These are phyloP conservation scores for Thuidium tamariscinum DNA, from an alignment of 225 moss, liverwort and hornwort genomes.

Conservation along the genomic window DNA sequence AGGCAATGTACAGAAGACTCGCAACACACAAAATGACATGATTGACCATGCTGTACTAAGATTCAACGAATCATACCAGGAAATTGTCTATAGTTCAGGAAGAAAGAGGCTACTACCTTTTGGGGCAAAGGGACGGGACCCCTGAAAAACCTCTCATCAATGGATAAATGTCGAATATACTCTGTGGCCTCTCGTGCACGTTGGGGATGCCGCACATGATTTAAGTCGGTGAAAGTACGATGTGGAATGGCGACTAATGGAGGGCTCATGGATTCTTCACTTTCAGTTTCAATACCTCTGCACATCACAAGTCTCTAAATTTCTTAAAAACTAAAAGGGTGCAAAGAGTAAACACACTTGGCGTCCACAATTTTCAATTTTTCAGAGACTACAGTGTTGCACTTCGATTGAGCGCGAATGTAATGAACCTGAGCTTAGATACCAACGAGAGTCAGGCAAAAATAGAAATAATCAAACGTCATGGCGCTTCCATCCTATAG, in stretches of 20 bases:
- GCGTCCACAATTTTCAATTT: background rate
- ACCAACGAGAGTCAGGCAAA: background rate
- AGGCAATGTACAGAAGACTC: background rate
- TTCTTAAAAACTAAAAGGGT: background rate
- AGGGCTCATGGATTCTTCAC: constrained; percentile 3
- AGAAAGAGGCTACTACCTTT: constrained; percentile 9
- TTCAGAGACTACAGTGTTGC: background rate
- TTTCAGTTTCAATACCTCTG: constrained; percentile 11
- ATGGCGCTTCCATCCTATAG: background rate
- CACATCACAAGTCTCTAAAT: background rate
- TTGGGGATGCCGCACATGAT: background rate
- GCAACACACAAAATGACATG: background rate
- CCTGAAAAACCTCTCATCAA: constrained; percentile 33
- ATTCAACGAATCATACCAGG: background rate
- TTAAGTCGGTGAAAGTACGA: background rate
- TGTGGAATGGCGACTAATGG: background rate
- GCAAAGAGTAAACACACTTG: background rate
- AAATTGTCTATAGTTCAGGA: background rate
- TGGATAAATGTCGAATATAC: constrained; percentile 13
- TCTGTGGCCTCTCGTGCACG: constrained; percentile 9
- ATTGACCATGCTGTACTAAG: background rate
- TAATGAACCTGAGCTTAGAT: background rate
- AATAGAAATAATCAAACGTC: background rate
- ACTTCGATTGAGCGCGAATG: background rate
- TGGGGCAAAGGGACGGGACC: constrained; percentile 6